Evolutionary conservation across 306 rosid genomes (phyloP).

Genomic region (Cicer judaicum): DNA sequence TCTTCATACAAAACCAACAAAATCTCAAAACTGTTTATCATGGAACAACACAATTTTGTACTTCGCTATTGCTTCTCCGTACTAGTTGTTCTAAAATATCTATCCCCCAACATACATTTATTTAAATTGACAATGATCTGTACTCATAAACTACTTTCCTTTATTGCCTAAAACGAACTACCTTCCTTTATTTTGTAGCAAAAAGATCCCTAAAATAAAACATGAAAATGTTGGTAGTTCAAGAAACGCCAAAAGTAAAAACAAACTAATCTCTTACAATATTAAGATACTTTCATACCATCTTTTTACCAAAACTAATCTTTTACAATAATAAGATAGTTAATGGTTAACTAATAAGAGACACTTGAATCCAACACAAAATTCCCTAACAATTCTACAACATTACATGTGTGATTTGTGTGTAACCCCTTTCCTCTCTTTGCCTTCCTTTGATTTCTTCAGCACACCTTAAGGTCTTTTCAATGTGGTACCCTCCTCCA

Average conservation of each 20-base stretch:
- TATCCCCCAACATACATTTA: conserved; percentile 41
- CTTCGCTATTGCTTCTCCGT: conserved; percentile 10
- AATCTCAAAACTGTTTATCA: conserved; percentile 25
- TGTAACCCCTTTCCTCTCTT: conserved; percentile 52
- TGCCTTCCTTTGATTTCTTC: conserved; percentile 78
- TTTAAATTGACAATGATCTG: conserved; percentile 32
- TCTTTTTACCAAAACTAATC: no score
- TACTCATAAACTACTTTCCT: conserved; percentile 41
- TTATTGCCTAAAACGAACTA: conserved; percentile 27
- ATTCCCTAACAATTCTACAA: conserved; percentile 47
- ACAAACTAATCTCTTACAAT: no score
- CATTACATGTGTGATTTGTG: conserved; percentile 68
- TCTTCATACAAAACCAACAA: neutral
- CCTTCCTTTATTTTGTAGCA: no score
- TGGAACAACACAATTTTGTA: conserved; percentile 43
- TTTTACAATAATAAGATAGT: no score
- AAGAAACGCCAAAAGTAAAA: no score
- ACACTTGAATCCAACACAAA: neutral
- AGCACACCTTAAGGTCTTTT: conserved; percentile 80
- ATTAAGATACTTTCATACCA: no score
- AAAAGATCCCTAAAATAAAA: neutral
- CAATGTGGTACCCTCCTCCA: conserved; percentile 94
- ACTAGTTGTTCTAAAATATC: conserved; percentile 42
- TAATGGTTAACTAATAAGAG: no score
- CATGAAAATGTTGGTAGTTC: neutral